Evolutionary conservation across 2,329 filamentous ascomycete species (phyloP).

Genomic region (Talaromyces sp.): DNA sequence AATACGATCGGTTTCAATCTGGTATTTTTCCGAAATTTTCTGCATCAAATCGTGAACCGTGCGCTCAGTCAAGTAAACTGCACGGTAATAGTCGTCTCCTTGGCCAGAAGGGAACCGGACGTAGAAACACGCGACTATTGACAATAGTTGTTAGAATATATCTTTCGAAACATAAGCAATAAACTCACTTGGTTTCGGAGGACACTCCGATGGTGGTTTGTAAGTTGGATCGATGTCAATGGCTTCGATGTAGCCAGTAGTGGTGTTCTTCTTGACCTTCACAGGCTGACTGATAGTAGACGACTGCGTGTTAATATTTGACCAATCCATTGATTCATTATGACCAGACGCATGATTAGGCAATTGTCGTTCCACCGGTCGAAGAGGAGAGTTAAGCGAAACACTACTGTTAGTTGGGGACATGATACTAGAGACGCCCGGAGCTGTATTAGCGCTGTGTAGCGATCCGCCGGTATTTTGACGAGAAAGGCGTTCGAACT

Average conservation of each 20-base stretch:
- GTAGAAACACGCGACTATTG: slow-evolving; percentile 80
- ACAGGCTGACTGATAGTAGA: slow-evolving; percentile 23
- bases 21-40: slow-evolving; percentile 73
- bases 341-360: slow-evolving; percentile 14
- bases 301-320: slow-evolving; percentile 19
- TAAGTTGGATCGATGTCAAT: slow-evolving; percentile 85
- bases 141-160: slow-evolving; percentile 24
- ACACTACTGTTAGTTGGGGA: slow-evolving; percentile 38
- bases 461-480: slow-evolving; percentile 28
- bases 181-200: slow-evolving; percentile 60
- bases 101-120: slow-evolving; percentile 56
- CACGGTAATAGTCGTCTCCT: slow-evolving; percentile 66
- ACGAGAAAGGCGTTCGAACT: slow-evolving; percentile 24
- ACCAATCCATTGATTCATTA: slow-evolving; percentile 22
- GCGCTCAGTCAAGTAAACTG: slow-evolving; percentile 77
- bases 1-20: slow-evolving; percentile 68
- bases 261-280: slow-evolving; percentile 26
- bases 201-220: slow-evolving; percentile 68
- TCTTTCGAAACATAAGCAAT: background rate
- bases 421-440: slow-evolving; percentile 25
- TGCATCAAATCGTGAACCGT: slow-evolving; percentile 69
- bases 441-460: slow-evolving; percentile 23
- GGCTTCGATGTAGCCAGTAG: slow-evolving; percentile 80
- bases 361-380: slow-evolving; percentile 16
- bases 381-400: slow-evolving; percentile 33